Conservation (phyloP, 140 eudicot genomes). For the Bidens hawaiensis region DNA sequence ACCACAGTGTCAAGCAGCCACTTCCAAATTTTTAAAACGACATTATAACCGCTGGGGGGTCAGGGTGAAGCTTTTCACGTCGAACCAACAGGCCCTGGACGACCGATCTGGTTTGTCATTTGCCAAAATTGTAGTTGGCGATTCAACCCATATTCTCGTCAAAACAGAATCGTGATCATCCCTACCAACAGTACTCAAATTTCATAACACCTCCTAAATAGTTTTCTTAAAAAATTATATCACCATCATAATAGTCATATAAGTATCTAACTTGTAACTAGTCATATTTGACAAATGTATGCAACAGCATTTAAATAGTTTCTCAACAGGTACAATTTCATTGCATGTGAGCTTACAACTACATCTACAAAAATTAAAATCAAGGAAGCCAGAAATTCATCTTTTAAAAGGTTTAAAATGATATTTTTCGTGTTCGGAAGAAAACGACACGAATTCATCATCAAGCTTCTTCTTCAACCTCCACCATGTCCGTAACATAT, state of each 20-base stretch:
- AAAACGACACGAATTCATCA: slow-evolving; percentile 75
- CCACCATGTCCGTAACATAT: slow-evolving; percentile 89
- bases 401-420: slow-evolving; percentile 84
- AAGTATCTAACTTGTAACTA: too few species aligned
- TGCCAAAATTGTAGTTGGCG: too few species aligned
- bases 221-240: too few species aligned
- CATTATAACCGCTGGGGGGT: too few species aligned
- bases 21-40: too few species aligned
- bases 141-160: too few species aligned
- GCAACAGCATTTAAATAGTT: background rate
- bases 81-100: too few species aligned
- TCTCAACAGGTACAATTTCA: background rate
- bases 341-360: background rate
- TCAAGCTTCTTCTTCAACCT: slow-evolving; percentile 87
- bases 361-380: background rate
- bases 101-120: too few species aligned
- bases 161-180: background rate
- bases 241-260: background rate
- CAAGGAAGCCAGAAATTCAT: slow-evolving; percentile 26
- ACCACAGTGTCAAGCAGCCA: too few species aligned
- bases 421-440: slow-evolving; percentile 66
- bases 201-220: background rate
- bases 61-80: too few species aligned
- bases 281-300: background rate
- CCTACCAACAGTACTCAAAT: background rate